phyloP scores from a whole-genome alignment of 495 filamentous ascomycete species.

The Penicillium ucsense region DNA sequence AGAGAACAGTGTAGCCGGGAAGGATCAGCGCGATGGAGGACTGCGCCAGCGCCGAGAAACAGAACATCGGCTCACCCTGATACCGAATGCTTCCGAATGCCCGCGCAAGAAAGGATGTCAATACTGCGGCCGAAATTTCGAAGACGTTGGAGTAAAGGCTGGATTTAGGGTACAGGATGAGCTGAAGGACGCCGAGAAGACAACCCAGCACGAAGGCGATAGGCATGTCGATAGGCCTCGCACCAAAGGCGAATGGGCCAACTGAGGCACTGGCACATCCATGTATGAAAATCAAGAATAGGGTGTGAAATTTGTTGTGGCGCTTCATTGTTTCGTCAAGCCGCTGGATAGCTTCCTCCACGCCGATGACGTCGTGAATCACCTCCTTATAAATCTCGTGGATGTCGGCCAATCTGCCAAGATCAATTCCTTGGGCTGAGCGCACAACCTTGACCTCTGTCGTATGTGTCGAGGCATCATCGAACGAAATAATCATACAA shows the following conservation, averaged over 20 bases:
- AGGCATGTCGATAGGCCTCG: conserved; percentile 78
- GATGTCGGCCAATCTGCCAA: conserved; percentile 73
- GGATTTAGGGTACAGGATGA: conserved; percentile 68
- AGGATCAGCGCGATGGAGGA: conserved; percentile 87
- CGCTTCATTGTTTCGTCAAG: conserved; percentile 57
- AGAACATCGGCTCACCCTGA: conserved; percentile 56
- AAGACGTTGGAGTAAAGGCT: conserved; percentile 79
- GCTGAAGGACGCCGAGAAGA: conserved; percentile 71
- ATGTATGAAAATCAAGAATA: conserved; percentile 72
- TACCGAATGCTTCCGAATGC: conserved; percentile 74
- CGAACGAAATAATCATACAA: conserved; percentile 94
- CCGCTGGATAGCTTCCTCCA: conserved; percentile 68
- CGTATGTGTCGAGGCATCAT: conserved; percentile 80
- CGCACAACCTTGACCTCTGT: conserved; percentile 87
- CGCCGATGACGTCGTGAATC: conserved; percentile 75
- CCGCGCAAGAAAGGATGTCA: conserved; percentile 83
- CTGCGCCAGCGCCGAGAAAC: conserved; percentile 88
- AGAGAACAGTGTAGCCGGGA: conserved; percentile 78
- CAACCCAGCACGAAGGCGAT: conserved; percentile 79
- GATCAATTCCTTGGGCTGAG: conserved; percentile 64
- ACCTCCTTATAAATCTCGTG: conserved; percentile 92
- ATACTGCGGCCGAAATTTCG: conserved; percentile 75
- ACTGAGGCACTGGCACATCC: conserved; percentile 71
- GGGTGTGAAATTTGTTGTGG: conserved; percentile 54
- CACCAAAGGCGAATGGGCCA: conserved; percentile 86